Conservation (phyloP, 495 filamentous ascomycete genomes). For the Neohortaea acidophila region DNA sequence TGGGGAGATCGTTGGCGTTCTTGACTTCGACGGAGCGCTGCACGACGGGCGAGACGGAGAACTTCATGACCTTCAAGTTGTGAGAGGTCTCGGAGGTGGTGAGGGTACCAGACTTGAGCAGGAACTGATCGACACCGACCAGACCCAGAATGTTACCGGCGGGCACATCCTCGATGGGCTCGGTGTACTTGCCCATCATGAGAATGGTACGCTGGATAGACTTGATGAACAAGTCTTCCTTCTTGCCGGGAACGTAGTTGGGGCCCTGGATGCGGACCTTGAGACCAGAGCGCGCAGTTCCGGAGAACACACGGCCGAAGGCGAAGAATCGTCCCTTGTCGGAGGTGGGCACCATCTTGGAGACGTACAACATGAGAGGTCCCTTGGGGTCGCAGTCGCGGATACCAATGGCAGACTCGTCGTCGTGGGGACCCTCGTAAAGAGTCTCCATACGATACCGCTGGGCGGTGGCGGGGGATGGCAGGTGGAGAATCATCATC, state of each 20-base stretch:
- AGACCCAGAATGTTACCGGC: conserved; percentile 98
- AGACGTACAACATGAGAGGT: conserved; percentile 99
- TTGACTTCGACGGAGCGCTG: conserved; percentile 98
- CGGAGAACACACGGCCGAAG: conserved; percentile 99
- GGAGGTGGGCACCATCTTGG: conserved; percentile 99
- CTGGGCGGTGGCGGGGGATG: conserved; percentile 91
- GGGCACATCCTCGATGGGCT: conserved; percentile 98
- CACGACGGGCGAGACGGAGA: conserved; percentile 98
- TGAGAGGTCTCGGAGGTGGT: conserved; percentile 94
- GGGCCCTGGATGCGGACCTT: conserved; percentile 99
- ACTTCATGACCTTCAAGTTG: conserved; percentile 99
- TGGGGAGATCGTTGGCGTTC: conserved; percentile 98
- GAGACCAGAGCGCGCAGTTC: conserved; percentile 90
- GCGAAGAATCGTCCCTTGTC: conserved; percentile 99
- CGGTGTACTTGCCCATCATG: conserved; percentile 99
- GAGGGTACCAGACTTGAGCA: conserved; percentile 99
- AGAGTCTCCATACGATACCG: conserved; percentile 96
- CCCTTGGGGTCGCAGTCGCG: conserved; percentile 95
- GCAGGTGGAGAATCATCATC: conserved; percentile 99
- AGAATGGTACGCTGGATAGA: conserved; percentile 98
- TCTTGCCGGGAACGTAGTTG: conserved; percentile 95
- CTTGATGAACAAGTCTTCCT: conserved; percentile 99
- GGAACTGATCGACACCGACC: conserved; percentile 99
- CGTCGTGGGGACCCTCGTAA: conserved; percentile 92
- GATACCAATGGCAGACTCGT: conserved; percentile 85